Percentiles rank a stretch among this genome's conserved stretches.
Conservation (phyloP, 139 green algal species). For the Closterium sp. region DNA sequence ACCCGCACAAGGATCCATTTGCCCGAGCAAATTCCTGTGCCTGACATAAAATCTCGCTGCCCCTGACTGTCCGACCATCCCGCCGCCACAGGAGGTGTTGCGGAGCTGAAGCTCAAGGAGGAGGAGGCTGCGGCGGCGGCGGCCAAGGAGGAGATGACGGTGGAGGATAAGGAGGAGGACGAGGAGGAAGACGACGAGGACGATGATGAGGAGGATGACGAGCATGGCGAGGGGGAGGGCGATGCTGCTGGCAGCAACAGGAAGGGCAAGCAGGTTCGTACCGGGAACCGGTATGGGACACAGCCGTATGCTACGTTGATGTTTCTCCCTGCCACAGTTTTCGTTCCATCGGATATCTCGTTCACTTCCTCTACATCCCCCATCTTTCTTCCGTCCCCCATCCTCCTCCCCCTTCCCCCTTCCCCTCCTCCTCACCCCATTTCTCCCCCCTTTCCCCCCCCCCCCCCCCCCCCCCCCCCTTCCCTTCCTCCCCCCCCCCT, state of each 20-base stretch:
- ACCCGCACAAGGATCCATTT: not conserved
- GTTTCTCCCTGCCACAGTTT: not conserved
- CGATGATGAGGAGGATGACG: constrained; percentile 26
- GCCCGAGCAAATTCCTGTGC: not conserved
- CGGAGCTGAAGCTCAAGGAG: not conserved
- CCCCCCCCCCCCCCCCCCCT: no score
- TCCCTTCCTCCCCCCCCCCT: not conserved
- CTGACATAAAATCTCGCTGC: not conserved
- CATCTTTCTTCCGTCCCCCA: no score
- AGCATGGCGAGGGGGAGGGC: constrained; percentile 1
- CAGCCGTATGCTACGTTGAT: no score
- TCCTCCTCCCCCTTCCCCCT: not conserved
- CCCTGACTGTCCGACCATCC: not conserved
- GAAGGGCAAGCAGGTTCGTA: constrained; percentile 12
- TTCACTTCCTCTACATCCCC: not conserved
- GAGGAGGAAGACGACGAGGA: constrained; percentile 27
- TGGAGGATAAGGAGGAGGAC: constrained; percentile 18
- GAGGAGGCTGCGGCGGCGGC: not conserved
- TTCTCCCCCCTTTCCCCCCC: no score
- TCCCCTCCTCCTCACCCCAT: no score
- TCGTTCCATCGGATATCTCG: no score
- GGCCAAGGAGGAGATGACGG: constrained; percentile 11
- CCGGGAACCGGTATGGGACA: no score
- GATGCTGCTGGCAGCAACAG: not conserved
- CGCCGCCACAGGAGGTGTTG: not conserved